phyloP scores from a whole-genome alignment of 306 rosid species.

The Crataegus laevigata region DNA sequence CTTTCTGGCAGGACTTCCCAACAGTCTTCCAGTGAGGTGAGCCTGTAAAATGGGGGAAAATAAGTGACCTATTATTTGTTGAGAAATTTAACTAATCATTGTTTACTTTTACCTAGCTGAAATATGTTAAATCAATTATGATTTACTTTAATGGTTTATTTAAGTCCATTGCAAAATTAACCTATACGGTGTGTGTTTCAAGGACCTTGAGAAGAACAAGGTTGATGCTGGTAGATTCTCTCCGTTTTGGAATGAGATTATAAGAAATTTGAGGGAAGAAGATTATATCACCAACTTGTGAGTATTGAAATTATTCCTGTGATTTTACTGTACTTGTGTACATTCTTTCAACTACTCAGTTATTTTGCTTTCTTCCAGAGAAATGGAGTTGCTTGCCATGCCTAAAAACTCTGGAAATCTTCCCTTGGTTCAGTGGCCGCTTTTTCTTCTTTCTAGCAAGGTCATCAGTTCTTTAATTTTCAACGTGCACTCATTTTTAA shows the following conservation, averaged over 20 bases:
- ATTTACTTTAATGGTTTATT: background rate
- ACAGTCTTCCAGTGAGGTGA: conserved; percentile 52
- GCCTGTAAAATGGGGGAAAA: background rate
- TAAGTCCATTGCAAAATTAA: background rate
- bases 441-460: conserved; percentile 97
- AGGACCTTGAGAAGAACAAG: conserved; percentile 58
- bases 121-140: background rate
- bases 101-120: background rate
- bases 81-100: background rate
- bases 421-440: conserved; percentile 96
- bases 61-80: background rate
- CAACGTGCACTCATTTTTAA: background rate
- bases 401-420: conserved; percentile 69
- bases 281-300: conserved; percentile 82
- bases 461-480: conserved; percentile 21
- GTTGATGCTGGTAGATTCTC: conserved; percentile 78
- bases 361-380: conserved; percentile 31
- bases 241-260: conserved; percentile 93
- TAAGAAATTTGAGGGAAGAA: conserved; percentile 81
- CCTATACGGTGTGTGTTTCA: conserved; percentile 12
- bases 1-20: conserved; percentile 44
- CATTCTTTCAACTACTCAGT: background rate
- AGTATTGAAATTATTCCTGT: conserved; percentile 27
- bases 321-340: background rate
- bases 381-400: conserved; percentile 80